Evolutionary conservation across 176 grass and related monocot genomes (phyloP).

Genomic region (Oryza meridionalis): DNA sequence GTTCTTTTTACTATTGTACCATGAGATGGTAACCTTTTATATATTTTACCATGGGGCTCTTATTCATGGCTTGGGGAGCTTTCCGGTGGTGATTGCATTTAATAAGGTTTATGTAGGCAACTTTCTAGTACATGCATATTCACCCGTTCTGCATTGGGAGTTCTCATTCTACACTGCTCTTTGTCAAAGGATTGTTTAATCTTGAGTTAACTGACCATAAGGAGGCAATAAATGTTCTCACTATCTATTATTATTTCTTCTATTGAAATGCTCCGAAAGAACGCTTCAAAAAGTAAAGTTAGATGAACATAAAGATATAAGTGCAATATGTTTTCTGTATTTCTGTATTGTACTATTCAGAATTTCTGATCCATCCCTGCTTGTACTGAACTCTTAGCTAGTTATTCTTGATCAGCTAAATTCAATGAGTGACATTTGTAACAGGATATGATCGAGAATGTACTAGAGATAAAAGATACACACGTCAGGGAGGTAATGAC

Average conservation of each 20-base stretch:
- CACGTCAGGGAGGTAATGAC: constrained; percentile 98
- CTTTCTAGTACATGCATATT: not conserved
- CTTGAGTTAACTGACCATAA: not conserved
- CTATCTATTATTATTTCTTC: not conserved
- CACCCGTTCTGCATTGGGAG: not conserved
- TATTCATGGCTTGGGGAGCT: not conserved
- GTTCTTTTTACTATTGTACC: not conserved
- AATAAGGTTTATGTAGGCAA: not conserved
- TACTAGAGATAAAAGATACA: constrained; percentile 98
- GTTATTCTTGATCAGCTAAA: constrained; percentile 25
- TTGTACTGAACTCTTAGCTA: not conserved
- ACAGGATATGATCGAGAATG: constrained; percentile 99
- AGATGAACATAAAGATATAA: constrained; percentile 1
- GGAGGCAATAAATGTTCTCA: constrained; percentile 13
- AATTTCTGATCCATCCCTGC: constrained; percentile 25
- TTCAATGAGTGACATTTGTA: constrained; percentile 25
- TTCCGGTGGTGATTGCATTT: not conserved
- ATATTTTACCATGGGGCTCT: not conserved
- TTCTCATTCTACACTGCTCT: not conserved
- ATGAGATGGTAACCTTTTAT: not conserved
- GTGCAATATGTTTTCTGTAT: constrained; percentile 8
- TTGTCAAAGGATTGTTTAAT: not conserved
- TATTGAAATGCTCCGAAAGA: not conserved
- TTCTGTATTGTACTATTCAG: not conserved
- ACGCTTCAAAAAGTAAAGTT: not conserved